Conservation (phyloP, 2,329 filamentous ascomycete species). For the Verticillium alfalfae region DNA sequence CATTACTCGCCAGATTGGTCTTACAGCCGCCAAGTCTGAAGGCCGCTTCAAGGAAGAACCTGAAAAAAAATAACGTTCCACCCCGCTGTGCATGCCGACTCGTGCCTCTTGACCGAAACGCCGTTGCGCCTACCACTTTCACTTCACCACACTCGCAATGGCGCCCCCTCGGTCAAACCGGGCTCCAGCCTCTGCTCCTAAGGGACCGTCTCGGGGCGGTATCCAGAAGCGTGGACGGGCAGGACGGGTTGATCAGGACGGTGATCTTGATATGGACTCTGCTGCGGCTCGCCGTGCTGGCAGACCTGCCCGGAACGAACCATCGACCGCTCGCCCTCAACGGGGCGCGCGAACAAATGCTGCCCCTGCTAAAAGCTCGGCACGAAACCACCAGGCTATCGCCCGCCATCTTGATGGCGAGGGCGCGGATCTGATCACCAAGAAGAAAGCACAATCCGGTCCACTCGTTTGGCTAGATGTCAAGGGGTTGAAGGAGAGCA, state of each 20-base stretch:
- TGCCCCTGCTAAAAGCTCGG: not conserved
- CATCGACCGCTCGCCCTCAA: slow-evolving; percentile 21
- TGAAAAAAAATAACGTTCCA: not conserved
- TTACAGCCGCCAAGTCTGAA: not conserved
- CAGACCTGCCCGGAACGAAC: slow-evolving; percentile 18
- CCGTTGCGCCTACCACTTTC: slow-evolving; percentile 9
- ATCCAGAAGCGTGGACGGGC: slow-evolving; percentile 39
- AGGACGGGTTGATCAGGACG: slow-evolving; percentile 45
- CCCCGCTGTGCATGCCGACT: not conserved
- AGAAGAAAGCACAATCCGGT: slow-evolving; percentile 7
- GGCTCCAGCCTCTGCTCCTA: slow-evolving; percentile 8
- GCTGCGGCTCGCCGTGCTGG: slow-evolving; percentile 22
- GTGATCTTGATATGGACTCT: slow-evolving; percentile 54
- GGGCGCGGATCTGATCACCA: slow-evolving; percentile 10
- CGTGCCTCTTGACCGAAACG: slow-evolving; percentile 7
- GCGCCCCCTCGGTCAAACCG: slow-evolving; percentile 16
- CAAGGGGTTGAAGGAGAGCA: slow-evolving; percentile 62
- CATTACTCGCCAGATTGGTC: not conserved
- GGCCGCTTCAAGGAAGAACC: not conserved
- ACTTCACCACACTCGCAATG: slow-evolving; percentile 12
- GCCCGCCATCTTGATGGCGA: slow-evolving; percentile 10
- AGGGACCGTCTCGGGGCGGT: slow-evolving; percentile 31
- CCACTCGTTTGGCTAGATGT: slow-evolving; percentile 37
- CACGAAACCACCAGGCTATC: slow-evolving; percentile 6
- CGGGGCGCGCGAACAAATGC: slow-evolving; percentile 18